Percentiles rank a stretch among this genome's conserved stretches.
These are phyloP conservation scores for Mycena rosella DNA, from an alignment of 768 basidiomycete genomes.

Conservation along the genomic window DNA sequence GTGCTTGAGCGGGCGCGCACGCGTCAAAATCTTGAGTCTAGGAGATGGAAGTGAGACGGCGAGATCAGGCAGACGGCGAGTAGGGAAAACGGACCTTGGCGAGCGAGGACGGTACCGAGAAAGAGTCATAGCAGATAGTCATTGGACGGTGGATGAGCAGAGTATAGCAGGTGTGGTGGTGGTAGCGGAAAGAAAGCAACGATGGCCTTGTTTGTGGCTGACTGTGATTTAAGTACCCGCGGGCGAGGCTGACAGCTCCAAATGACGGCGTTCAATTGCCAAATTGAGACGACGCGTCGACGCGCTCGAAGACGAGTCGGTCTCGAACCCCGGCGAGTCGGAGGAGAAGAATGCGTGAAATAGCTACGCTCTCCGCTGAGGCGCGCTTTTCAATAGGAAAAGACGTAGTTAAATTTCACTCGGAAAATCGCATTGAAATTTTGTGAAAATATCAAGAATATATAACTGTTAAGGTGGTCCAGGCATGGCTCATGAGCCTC, in stretches of 20 bases:
- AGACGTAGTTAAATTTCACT: too few species aligned
- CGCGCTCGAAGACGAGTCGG: too few species aligned
- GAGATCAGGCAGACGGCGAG: background rate
- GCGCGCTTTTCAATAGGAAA: too few species aligned
- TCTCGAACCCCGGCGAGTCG: too few species aligned
- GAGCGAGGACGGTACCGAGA: background rate
- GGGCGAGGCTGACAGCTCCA: background rate
- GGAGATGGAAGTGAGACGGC: background rate
- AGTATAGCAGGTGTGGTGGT: constrained; percentile 24
- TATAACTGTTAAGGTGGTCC: too few species aligned
- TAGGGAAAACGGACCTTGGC: constrained; percentile 1
- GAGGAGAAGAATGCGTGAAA: too few species aligned
- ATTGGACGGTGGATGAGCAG: background rate
- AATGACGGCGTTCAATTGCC: too few species aligned
- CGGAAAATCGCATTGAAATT: too few species aligned
- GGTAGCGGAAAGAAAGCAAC: constrained; percentile 26
- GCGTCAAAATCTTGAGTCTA: constrained; percentile 10
- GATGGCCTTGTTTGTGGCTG: background rate
- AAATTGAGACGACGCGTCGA: background rate
- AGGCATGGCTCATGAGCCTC: too few species aligned
- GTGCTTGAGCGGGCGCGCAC: constrained; percentile 4
- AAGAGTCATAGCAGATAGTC: background rate
- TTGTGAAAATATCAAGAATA: too few species aligned
- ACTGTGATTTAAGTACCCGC: background rate
- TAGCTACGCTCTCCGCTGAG: too few species aligned